Percentiles rank a stretch among this genome's conserved stretches.
These are phyloP conservation scores for Fraxinus dipetala DNA, from an alignment of 305 asterid species.

Conservation along the genomic window DNA sequence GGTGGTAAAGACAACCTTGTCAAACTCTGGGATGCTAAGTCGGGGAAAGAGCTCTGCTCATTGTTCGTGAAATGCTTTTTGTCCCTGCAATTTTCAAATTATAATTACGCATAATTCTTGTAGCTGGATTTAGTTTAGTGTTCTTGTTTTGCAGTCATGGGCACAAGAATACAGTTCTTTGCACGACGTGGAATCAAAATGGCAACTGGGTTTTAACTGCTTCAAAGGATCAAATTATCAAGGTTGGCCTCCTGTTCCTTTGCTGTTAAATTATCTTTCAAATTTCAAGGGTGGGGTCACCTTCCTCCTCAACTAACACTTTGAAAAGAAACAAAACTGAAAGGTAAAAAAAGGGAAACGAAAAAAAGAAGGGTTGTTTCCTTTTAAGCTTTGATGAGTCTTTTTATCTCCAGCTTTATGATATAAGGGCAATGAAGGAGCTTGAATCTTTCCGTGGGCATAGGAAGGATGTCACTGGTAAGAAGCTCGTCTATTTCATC, in stretches of 20 bases:
- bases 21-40: slow-evolving; percentile 98
- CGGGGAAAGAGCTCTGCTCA: slow-evolving; percentile 87
- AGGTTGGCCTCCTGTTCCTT: slow-evolving; percentile 42
- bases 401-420: slow-evolving; percentile 68
- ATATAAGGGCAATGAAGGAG: slow-evolving; percentile 98
- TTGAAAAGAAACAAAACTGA: background rate
- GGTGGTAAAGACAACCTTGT: slow-evolving; percentile 99
- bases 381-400: background rate
- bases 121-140: slow-evolving; percentile 26
- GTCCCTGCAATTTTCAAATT: background rate
- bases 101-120: slow-evolving; percentile 10
- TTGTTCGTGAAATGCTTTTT: slow-evolving; percentile 51
- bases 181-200: slow-evolving; percentile 92
- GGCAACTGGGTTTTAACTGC: slow-evolving; percentile 98
- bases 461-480: slow-evolving; percentile 90
- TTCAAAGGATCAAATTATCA: slow-evolving; percentile 94
- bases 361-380: background rate
- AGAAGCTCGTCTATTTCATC: slow-evolving; percentile 22
- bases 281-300: slow-evolving; percentile 16
- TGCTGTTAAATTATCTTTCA: slow-evolving; percentile 15
- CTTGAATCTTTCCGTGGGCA: slow-evolving; percentile 97
- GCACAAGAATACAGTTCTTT: slow-evolving; percentile 90
- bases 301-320: background rate
- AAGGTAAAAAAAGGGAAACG: background rate
- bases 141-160: slow-evolving; percentile 70